Conservation (phyloP, 2,329 filamentous ascomycete species). For the Hypoxylon sp. region DNA sequence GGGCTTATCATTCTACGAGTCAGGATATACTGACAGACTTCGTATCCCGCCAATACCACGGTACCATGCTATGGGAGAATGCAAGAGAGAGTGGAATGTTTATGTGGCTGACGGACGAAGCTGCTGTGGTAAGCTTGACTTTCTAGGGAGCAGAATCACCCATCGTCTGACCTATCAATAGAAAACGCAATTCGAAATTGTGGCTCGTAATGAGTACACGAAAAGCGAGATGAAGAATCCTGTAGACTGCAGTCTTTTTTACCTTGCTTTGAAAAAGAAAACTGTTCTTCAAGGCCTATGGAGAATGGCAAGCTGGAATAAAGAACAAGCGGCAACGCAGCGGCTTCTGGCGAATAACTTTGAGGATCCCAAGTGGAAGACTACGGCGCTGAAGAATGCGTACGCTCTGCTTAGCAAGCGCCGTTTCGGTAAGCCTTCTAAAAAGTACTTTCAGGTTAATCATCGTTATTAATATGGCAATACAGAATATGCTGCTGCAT, state of each 20-base stretch:
- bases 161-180: slow-evolving; percentile 54
- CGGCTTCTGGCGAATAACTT: slow-evolving; percentile 93
- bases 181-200: slow-evolving; percentile 86
- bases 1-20: slow-evolving; percentile 86
- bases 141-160: not conserved
- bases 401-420: slow-evolving; percentile 94
- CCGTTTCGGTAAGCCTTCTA: slow-evolving; percentile 76
- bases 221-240: slow-evolving; percentile 90
- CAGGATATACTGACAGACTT: slow-evolving; percentile 93
- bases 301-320: slow-evolving; percentile 93
- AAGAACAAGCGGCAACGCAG: slow-evolving; percentile 85
- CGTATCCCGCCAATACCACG: slow-evolving; percentile 83
- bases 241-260: slow-evolving; percentile 90
- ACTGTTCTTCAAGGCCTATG: slow-evolving; percentile 90
- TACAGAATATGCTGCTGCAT: slow-evolving; percentile 92
- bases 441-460: not conserved
- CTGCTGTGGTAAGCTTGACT: slow-evolving; percentile 75
- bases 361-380: slow-evolving; percentile 86
- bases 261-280: slow-evolving; percentile 92
- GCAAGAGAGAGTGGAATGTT: slow-evolving; percentile 91
- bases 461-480: slow-evolving; percentile 57
- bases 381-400: slow-evolving; percentile 92
- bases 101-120: slow-evolving; percentile 89
- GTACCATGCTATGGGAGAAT: slow-evolving; percentile 85
- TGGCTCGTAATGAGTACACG: slow-evolving; percentile 94